A percentile compares a stretch with the other conserved stretches of the same genome.
These are phyloP conservation scores for Aplosporella prunicola DNA, from an alignment of 2,329 filamentous ascomycete genomes.

Conservation along the genomic window DNA sequence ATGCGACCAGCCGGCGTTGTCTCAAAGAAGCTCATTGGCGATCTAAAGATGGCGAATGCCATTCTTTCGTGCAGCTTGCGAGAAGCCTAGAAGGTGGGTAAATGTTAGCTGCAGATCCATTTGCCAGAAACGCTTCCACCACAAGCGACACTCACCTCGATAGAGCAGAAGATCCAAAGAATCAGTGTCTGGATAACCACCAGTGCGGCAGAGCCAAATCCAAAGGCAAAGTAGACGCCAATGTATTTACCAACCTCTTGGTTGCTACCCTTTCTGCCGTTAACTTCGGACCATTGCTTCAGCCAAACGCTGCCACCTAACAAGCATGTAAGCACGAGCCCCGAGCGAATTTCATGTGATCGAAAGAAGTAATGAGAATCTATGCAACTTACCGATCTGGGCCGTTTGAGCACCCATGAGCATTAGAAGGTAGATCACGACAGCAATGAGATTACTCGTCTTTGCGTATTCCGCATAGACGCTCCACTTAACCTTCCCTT, in stretches of 20 bases:
- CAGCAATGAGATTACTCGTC: slow-evolving; percentile 80
- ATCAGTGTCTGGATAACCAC: slow-evolving; percentile 90
- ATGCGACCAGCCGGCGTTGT: slow-evolving; percentile 95
- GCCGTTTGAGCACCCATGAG: slow-evolving; percentile 72
- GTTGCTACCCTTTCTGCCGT: slow-evolving; percentile 59
- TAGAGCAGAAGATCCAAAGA: slow-evolving; percentile 98
- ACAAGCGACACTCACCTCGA: slow-evolving; percentile 73
- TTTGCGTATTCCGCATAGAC: slow-evolving; percentile 94
- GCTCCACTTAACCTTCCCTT: slow-evolving; percentile 96
- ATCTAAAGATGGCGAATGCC: slow-evolving; percentile 94
- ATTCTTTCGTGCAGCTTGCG: slow-evolving; percentile 94
- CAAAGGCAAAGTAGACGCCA: slow-evolving; percentile 91
- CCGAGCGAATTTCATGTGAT: neutral
- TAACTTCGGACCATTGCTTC: slow-evolving; percentile 81
- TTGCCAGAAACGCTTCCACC: neutral
- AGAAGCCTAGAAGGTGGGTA: slow-evolving; percentile 54
- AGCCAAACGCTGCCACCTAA: slow-evolving; percentile 79
- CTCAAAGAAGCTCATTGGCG: slow-evolving; percentile 98
- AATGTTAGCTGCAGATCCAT: slow-evolving; percentile 12
- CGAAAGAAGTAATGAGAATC: slow-evolving; percentile 6
- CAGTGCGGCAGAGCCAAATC: slow-evolving; percentile 72
- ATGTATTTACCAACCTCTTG: slow-evolving; percentile 78
- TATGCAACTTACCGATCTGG: slow-evolving; percentile 57
- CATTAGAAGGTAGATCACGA: slow-evolving; percentile 66
- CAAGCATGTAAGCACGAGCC: slow-evolving; percentile 4